Evolutionary conservation across 176 grass and related monocot species (phyloP).

Genomic region (Phragmites australis): DNA sequence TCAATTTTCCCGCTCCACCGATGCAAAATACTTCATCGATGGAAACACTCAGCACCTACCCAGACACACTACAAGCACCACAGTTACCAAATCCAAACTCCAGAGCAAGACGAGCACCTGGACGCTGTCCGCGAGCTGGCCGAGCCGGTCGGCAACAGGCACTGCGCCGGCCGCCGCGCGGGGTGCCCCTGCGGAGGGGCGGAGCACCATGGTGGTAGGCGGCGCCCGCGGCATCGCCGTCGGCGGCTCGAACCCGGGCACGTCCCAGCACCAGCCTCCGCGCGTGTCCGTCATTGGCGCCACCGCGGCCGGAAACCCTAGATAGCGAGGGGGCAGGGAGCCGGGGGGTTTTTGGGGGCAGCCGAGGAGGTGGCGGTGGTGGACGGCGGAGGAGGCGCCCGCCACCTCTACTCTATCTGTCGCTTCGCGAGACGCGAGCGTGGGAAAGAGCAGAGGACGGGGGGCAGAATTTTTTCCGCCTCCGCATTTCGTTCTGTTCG

Average conservation of each 20-base stretch:
- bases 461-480: slow-evolving; percentile 64
- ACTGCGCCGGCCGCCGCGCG: slow-evolving; percentile 17
- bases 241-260: slow-evolving; percentile 74
- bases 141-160: slow-evolving; percentile 50
- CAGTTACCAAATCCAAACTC: not conserved
- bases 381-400: slow-evolving; percentile 11
- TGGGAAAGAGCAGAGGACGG: slow-evolving; percentile 44
- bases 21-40: not conserved
- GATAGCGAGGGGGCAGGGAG: slow-evolving; percentile 31
- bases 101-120: slow-evolving; percentile 45
- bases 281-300: slow-evolving; percentile 74
- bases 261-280: slow-evolving; percentile 84
- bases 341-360: not conserved
- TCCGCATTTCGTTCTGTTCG: slow-evolving; percentile 40
- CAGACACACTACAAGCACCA: not conserved
- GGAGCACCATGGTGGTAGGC: slow-evolving; percentile 36
- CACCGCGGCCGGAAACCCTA: slow-evolving; percentile 68
- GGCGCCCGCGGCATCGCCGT: slow-evolving; percentile 45
- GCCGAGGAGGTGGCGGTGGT: not conserved
- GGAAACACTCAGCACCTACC: not conserved
- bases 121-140: slow-evolving; percentile 61
- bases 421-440: slow-evolving; percentile 52
- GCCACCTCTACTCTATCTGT: slow-evolving; percentile 43
- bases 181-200: slow-evolving; percentile 47
- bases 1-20: not conserved